Base-by-base conservation (phyloP, 257 asterid genomes). In the Knoxia roxburghii region DNA sequence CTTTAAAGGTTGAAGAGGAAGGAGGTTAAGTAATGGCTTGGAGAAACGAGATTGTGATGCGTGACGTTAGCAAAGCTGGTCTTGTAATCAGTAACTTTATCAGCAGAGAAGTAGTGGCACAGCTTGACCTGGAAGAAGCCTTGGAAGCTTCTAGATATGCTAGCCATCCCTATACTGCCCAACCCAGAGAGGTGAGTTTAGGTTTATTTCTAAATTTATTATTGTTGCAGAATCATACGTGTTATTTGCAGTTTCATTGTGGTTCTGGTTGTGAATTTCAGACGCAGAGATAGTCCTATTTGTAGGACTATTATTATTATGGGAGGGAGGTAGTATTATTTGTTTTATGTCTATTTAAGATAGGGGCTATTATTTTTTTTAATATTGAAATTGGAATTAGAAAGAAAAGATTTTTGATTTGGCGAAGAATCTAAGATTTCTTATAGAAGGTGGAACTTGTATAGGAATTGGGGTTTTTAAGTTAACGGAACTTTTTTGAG, bases 111-210 rank as follows among this genome's bases (percentile, higher is more conserved):
- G 77, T 87, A 14, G 75, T 82, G 12, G 73, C 82, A 49, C 97
- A 90, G 80, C 78, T 83, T 67, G 99, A 93, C 76, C 88, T 90
- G 6, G 99, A 93, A 72, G 99, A 93, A 71, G 76, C 96, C 27
- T 70, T 93, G 24, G 99, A 93, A 81, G 97, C 99, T 70, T 85
- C 97, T 48, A 84, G 99, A 86, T 93, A 93, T 68, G 81, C 94
- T 12, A 93, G 95, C 66, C 97, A 93, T 73, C 97, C 99, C 26
- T 90, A 90, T 55, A 77, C 97, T 43, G 78, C 95, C 65, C 97
- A 86, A 64, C 97, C 99, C 60, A 88, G 97, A 26, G 99, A 93
- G 97, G 99, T 93, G 74, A 32, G 66, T 55, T 24, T 64, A 29
- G 18, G 20, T 21, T 5, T 10, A 7, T 58, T 13, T 23, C 10